phyloP scores from a whole-genome alignment of 2,329 filamentous ascomycete genomes.

The Aspergillus brunneoviolaceus region DNA sequence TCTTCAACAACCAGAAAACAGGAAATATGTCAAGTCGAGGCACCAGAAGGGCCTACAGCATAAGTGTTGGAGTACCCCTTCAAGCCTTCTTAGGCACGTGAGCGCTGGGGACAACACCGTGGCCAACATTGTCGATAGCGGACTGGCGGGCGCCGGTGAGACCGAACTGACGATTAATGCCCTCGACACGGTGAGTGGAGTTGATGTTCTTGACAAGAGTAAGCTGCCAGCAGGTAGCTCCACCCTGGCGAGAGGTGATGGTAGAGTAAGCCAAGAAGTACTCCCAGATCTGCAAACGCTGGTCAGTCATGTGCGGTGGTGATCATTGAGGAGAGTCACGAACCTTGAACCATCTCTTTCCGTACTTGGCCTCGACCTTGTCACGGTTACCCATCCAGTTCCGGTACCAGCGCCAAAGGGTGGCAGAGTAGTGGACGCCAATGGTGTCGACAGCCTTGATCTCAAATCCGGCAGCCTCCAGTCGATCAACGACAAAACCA shows the following conservation, averaged over 20 bases:
- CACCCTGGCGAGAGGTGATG: conserved; percentile 80
- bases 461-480: conserved; percentile 86
- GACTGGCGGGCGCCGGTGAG: conserved; percentile 64
- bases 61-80: neutral
- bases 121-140: conserved; percentile 36
- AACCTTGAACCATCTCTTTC: conserved; percentile 91
- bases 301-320: neutral
- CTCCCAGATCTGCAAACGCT: conserved; percentile 70
- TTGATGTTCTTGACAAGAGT: conserved; percentile 88
- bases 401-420: conserved; percentile 96
- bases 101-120: conserved; percentile 37
- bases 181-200: conserved; percentile 77
- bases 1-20: neutral
- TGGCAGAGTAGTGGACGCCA: conserved; percentile 95
- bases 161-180: conserved; percentile 66
- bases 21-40: neutral
- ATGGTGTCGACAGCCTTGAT: conserved; percentile 90
- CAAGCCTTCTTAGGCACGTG: conserved; percentile 33
- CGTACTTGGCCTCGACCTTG: conserved; percentile 93
- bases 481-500: conserved; percentile 77
- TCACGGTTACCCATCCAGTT: conserved; percentile 96
- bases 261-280: conserved; percentile 84
- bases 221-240: conserved; percentile 84
- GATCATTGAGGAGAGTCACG: conserved; percentile 38
- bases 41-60: neutral